These are phyloP conservation scores for Eucalyptus victrix DNA, from an alignment of 345 rosid genomes.

Conservation along the genomic window DNA sequence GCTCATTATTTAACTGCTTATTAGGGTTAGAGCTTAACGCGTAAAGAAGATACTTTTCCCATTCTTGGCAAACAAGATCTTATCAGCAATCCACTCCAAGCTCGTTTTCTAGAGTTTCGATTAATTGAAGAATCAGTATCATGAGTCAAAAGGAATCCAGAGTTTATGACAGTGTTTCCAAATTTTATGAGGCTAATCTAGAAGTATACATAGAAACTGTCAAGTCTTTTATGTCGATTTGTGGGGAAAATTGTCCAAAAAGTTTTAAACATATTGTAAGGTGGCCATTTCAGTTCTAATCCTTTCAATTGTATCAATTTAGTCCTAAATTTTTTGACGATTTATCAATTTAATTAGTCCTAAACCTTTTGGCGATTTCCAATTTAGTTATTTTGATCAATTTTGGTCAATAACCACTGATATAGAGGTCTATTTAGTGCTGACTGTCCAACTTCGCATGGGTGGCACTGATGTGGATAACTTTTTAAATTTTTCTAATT, in stretches of 20 bases:
- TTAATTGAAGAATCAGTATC: background rate
- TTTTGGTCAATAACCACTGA: too few species aligned
- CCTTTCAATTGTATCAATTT: too few species aligned
- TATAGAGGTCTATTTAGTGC: background rate
- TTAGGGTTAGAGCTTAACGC: background rate
- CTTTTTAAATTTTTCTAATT: too few species aligned
- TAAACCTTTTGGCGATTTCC: too few species aligned
- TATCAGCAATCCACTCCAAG: background rate
- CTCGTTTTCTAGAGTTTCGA: background rate
- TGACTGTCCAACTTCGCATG: fast-evolving
- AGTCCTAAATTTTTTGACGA: too few species aligned
- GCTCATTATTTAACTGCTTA: background rate
- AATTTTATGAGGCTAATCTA: background rate
- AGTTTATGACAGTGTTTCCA: background rate
- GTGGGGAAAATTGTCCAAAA: background rate
- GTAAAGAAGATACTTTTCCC: background rate
- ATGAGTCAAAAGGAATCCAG: background rate
- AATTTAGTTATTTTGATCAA: background rate
- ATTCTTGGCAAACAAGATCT: background rate
- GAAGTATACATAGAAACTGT: background rate
- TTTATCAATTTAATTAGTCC: background rate
- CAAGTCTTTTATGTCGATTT: background rate
- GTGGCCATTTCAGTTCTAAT: background rate
- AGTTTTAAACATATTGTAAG: too few species aligned
- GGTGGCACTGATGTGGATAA: background rate